Base-by-base conservation (phyloP, 352 stramenopile species). In the Sclerospora graminicola region DNA sequence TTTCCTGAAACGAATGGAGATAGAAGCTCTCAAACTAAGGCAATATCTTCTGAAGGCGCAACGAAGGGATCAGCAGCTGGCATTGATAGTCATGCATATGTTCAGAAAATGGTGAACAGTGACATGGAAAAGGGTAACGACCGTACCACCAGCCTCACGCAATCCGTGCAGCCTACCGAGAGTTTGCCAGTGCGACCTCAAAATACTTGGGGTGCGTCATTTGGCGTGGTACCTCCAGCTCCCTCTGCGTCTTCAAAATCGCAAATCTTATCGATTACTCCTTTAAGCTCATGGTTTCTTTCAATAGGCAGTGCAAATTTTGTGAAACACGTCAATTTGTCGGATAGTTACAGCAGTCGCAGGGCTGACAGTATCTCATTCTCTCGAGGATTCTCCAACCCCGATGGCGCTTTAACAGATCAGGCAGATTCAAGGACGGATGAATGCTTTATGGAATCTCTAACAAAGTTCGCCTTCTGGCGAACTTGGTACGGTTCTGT, bases 281-380 rank as follows among this genome's bases (percentile, higher is more conserved):
- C 70, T 5, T 41, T 83, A n/a, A 83, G 66, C 27, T 80, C 70
- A 0, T 83, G 70, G 70, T 83, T 83, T 36, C 54, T 83, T 8
- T 78, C 70, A 0, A 76, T 74, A 15, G 70, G 70, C 2, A 62
- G 64, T 14, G 70, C 70, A 8, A 80, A 83, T 41, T 83, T 83
- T 30, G 60, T 77, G 20, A 73, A 80, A 44, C 51, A 62, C 36
- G 62, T 83, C 35, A 52, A 48, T 54, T 78, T 63, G 41, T 63
- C 41, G 16, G 44, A 57, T 39, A 30, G 35, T 1, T 26, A 46
- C n/a, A 23, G 27, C 23, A 42, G 26, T n/a, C 45, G 31, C 6
- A 41, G 41, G 28, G 51, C 49, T 15, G 40, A 60, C 2, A 41
- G 47, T 19, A 8, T 11, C 10, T 11, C 2, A 42, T 41, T 32